Conservation (phyloP, 148 eudicot genomes). For the Amaranthus cruentus region DNA sequence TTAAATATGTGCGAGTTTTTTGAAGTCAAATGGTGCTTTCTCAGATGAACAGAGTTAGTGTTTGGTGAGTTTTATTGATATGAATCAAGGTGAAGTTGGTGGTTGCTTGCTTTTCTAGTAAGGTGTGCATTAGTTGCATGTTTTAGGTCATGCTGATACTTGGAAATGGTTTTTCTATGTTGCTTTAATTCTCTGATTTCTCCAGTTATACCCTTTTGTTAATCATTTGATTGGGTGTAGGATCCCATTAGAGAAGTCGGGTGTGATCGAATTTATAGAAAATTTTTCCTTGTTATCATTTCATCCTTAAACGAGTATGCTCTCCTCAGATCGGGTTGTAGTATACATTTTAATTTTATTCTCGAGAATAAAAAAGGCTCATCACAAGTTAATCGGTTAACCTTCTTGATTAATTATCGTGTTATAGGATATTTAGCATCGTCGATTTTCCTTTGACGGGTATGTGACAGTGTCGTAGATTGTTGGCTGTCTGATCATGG, state of each 20-base stretch:
- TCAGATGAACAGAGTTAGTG: too few species aligned
- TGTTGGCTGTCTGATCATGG: not conserved
- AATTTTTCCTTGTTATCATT: not conserved
- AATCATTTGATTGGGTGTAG: not conserved
- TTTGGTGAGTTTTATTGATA: not conserved
- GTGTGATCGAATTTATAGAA: not conserved
- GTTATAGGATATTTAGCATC: too few species aligned
- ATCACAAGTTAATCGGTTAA: too few species aligned
- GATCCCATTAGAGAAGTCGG: not conserved
- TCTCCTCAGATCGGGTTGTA: not conserved
- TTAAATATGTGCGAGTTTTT: too few species aligned
- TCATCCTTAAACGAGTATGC: not conserved
- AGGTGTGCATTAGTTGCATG: slow-evolving; percentile 2
- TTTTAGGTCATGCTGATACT: not conserved
- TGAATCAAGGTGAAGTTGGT: not conserved
- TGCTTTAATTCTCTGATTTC: not conserved
- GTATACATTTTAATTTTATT: too few species aligned
- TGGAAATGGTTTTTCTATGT: not conserved
- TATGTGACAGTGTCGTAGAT: not conserved
- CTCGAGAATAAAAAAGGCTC: too few species aligned
- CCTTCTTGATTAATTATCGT: too few species aligned
- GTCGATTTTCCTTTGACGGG: not conserved
- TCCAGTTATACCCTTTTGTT: not conserved
- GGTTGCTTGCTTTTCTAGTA: not conserved
- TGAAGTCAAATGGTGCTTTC: too few species aligned